A percentile compares a stretch with the other conserved stretches of the same genome.
Conservation (phyloP, 2,329 filamentous ascomycete species). For the Hortaea werneckii region DNA sequence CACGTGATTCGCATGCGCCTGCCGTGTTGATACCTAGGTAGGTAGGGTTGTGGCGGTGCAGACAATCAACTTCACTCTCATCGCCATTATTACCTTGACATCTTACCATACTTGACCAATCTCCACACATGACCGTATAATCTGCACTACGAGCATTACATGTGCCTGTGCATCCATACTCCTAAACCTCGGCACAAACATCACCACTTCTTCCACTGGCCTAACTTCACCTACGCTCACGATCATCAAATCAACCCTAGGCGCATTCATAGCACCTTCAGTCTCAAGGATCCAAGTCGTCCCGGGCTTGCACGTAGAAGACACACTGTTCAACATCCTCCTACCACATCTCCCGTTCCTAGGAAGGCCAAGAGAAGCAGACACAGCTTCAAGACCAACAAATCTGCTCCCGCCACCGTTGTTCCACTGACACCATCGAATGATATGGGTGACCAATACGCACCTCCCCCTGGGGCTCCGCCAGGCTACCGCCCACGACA, state of each 20-base stretch:
- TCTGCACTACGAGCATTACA: no score
- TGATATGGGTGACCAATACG: slow-evolving; percentile 15
- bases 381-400: slow-evolving; percentile 5
- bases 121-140: no score
- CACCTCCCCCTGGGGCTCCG: slow-evolving; percentile 24
- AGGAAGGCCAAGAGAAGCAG: background rate
- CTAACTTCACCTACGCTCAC: slow-evolving; percentile 17
- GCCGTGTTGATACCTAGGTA: no score
- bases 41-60: no score
- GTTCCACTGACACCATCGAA: background rate
- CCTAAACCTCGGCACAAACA: background rate
- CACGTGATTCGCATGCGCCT: no score
- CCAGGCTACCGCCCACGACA: slow-evolving; percentile 11
- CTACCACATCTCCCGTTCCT: background rate
- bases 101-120: no score
- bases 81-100: no score
- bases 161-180: slow-evolving; percentile 6
- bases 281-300: background rate
- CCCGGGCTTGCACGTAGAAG: background rate
- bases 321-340: slow-evolving; percentile 1
- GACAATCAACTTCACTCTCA: no score
- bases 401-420: slow-evolving; percentile 2
- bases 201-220: slow-evolving; percentile 9
- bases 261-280: slow-evolving; percentile 6
- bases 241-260: slow-evolving; percentile 3